A percentile compares a stretch with the other conserved stretches of the same genome.
phyloP scores from a whole-genome alignment of 768 basidiomycete species.

The Lyophyllum semitale region DNA sequence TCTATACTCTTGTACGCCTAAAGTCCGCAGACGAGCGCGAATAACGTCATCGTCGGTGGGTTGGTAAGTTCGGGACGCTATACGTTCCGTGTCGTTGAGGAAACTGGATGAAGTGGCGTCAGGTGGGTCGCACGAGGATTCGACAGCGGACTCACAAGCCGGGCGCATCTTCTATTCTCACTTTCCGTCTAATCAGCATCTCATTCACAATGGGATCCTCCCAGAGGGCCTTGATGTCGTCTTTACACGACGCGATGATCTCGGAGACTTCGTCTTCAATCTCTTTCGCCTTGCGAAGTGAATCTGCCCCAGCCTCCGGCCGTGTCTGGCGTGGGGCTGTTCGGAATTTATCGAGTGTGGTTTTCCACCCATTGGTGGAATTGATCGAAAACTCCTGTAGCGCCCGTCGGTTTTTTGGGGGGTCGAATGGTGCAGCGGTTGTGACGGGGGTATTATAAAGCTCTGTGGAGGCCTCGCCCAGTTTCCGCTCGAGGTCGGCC shows the following conservation, averaged over 20 bases:
- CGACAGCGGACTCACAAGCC: conserved; percentile 61
- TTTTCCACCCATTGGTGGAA: conserved; percentile 68
- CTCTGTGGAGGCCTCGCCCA: conserved; percentile 62
- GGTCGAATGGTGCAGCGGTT: conserved; percentile 45
- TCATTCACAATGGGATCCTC: conserved; percentile 64
- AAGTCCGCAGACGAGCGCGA: conserved; percentile 74
- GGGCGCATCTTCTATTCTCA: conserved; percentile 66
- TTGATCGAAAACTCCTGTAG: conserved; percentile 59
- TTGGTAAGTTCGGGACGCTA: conserved; percentile 62
- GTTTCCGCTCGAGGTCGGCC: conserved; percentile 55
- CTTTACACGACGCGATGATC: conserved; percentile 58
- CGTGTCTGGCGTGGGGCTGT: conserved; percentile 33
- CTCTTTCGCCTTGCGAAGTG: conserved; percentile 34
- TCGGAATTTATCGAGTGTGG: conserved; percentile 58
- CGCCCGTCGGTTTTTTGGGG: conserved; percentile 23
- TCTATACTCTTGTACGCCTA: conserved; percentile 76
- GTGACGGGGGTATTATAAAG: conserved; percentile 38
- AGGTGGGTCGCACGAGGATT: neutral
- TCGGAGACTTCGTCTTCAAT: conserved; percentile 58
- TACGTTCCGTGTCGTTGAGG: conserved; percentile 66
- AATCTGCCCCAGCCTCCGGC: conserved; percentile 17
- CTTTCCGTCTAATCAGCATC: conserved; percentile 53
- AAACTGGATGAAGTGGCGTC: conserved; percentile 48
- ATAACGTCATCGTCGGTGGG: conserved; percentile 79
- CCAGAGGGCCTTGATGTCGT: conserved; percentile 73